Base-by-base conservation (phyloP, 2,329 filamentous ascomycete genomes). In the Acarospora socialis region DNA sequence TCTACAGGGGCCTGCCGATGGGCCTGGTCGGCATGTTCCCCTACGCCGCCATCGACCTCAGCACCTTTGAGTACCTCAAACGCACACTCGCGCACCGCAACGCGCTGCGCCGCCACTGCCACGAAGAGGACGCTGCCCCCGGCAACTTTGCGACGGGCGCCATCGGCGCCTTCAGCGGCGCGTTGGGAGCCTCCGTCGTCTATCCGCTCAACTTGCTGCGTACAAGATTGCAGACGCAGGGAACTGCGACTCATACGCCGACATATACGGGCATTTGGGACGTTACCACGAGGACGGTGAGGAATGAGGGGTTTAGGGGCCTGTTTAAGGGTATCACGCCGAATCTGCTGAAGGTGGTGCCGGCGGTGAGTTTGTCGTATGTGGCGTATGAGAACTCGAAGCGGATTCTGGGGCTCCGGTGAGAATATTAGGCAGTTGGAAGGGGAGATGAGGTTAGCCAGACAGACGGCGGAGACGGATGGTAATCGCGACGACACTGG, bases 21-120 rank as follows among this genome's bases (percentile, higher is more conserved):
- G 90, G 90, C 10, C 67, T 98, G 3, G 61, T 94, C 30, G 90
- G 90, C 52, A 94, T 95, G 75, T 98, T 98, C 48, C 90, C 90
- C 0, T 98, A 95, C 54, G 87, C 84, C 24, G 90, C 90, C 30
- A 92, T 98, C 50, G 90, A 98, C 51, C 77, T 98, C 48, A 83
- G 82, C 42, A 93, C 83, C 1, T 98, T 95, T 49, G 90, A 98
- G 57, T 74, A 90, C 38, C 68, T 94, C 39, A 98, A 98, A 58
- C 73, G 70, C 28, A 66, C 66, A 5, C 73, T 92, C 41, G 70
- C 78, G 20, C 59, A 59, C 3, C 76, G 77, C 42, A 80, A 83
- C 48, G 80, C 83, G 8, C 73, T 70, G 36, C 59, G 66, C 20
- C 57, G 70, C 7, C 73, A 76, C 25, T 75, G 81, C 43, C 77